Percentiles rank a stretch among this genome's conserved stretches.
These are phyloP conservation scores for Ogataea naganishii DNA, from an alignment of 805 yeast species.

Conservation along the genomic window DNA sequence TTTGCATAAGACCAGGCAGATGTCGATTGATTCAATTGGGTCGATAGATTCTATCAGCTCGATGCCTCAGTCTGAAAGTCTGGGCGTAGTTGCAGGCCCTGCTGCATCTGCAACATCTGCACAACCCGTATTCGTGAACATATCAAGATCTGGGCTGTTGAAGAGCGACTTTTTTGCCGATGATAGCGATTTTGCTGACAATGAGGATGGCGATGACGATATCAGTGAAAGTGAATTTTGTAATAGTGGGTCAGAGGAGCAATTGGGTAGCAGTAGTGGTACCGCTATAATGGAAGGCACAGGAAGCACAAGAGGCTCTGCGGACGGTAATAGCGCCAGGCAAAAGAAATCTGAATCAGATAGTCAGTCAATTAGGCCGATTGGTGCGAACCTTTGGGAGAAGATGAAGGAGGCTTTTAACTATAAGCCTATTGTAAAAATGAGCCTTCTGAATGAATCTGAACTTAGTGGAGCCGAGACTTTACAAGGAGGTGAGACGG, in stretches of 20 bases:
- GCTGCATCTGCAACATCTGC: no score
- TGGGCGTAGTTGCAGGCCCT: conserved; percentile 1
- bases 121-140: conserved; percentile 12
- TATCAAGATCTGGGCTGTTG: conserved; percentile 11
- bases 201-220: conserved; percentile 5
- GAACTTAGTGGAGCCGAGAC: neutral
- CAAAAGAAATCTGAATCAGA: neutral
- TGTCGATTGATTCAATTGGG: neutral
- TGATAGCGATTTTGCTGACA: conserved; percentile 5
- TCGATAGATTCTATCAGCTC: conserved; percentile 1
- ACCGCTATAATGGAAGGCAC: no score
- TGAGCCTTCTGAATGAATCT: neutral
- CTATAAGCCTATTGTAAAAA: conserved; percentile 5
- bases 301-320: neutral
- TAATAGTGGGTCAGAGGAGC: no score
- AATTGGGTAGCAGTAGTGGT: no score
- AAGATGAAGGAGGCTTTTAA: conserved; percentile 22
- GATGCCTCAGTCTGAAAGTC: conserved; percentile 2
- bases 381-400: conserved; percentile 20
- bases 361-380: conserved; percentile 6
- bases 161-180: conserved; percentile 11
- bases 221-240: neutral
- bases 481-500: conserved; percentile 5
- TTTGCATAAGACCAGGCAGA: neutral
- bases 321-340: neutral